Conservation (phyloP, 2,329 filamentous ascomycete species). For the Dactylellina drechsleri region DNA sequence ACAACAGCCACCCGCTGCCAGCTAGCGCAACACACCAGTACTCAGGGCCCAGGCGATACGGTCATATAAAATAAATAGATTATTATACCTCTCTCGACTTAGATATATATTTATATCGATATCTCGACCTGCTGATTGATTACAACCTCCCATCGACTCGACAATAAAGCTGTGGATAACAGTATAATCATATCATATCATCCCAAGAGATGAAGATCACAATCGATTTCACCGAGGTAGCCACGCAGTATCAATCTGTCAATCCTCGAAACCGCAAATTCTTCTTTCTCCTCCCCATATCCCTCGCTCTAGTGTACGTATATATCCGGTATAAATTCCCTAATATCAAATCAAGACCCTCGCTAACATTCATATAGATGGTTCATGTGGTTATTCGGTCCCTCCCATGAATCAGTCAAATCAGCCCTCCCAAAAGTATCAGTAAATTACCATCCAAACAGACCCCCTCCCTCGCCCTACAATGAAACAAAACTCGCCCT, state of each 20-base stretch:
- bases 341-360: not conserved
- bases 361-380: slow-evolving; percentile 25
- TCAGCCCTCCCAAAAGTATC: slow-evolving; percentile 37
- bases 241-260: slow-evolving; percentile 48
- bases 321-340: not conserved
- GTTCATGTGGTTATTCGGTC: slow-evolving; percentile 48
- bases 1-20: no score
- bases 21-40: no score
- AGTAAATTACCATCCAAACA: slow-evolving; percentile 49
- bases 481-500: slow-evolving; percentile 68
- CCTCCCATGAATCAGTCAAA: slow-evolving; percentile 44
- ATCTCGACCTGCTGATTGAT: no score
- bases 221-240: slow-evolving; percentile 30
- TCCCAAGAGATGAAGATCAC: slow-evolving; percentile 38
- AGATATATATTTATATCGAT: no score
- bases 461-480: slow-evolving; percentile 61
- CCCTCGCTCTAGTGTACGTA: slow-evolving; percentile 45
- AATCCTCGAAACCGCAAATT: slow-evolving; percentile 51
- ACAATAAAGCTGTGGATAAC: no score
- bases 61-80: no score
- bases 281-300: slow-evolving; percentile 36
- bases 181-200: not conserved
- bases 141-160: no score
- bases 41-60: no score
- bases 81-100: no score